Conservation (phyloP, 2,329 filamentous ascomycete species). For the Emergomyces orientalis region DNA sequence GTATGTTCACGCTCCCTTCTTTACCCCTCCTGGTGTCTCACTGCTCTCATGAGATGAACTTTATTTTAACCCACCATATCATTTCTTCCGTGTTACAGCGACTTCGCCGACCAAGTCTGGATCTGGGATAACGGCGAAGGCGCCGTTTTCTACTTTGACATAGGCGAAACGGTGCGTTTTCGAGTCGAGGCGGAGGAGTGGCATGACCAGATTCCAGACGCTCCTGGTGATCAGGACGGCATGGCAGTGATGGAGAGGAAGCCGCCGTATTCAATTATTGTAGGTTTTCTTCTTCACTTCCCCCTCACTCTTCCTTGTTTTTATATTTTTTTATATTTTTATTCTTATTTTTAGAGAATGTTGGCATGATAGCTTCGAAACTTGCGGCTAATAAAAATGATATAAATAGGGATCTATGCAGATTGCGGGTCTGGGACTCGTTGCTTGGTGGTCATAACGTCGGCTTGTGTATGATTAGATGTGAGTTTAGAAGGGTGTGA, state of each 20-base stretch:
- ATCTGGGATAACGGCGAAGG: conserved; percentile 69
- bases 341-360: not conserved
- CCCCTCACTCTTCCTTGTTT: not conserved
- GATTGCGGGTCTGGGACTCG: conserved; percentile 37
- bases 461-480: no score
- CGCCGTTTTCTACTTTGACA: conserved; percentile 74
- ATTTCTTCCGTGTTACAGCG: conserved; percentile 38
- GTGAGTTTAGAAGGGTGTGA: not conserved
- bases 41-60: not conserved
- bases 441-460: conserved; percentile 38
- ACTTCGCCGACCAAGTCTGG: conserved; percentile 69
- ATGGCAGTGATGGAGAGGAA: conserved; percentile 48
- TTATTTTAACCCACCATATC: not conserved
- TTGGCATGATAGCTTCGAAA: not conserved
- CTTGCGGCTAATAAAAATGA: conserved; percentile 10
- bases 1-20: conserved; percentile 40
- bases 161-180: conserved; percentile 79
- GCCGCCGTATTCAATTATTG: conserved; percentile 44
- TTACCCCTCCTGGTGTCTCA: not conserved
- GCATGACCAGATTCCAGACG: conserved; percentile 74
- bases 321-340: no score
- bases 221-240: conserved; percentile 55
- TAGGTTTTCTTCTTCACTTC: conserved; percentile 19
- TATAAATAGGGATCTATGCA: conserved; percentile 37
- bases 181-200: conserved; percentile 80